Conservation (phyloP, 1,284 basidiomycete species). For the Cutaneotrichosporon spelunceum region DNA sequence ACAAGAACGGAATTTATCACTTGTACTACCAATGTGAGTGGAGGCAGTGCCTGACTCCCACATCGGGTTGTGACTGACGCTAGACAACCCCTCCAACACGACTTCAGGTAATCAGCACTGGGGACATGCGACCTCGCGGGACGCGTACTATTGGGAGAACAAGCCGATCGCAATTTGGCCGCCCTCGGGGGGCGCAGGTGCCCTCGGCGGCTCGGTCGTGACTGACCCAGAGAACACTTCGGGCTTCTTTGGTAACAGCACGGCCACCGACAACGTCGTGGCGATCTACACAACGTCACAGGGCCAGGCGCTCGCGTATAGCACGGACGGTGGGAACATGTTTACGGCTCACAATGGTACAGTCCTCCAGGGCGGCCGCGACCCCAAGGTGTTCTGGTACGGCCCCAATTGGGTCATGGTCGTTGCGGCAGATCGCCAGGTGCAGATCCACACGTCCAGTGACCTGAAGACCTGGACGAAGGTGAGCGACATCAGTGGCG, state of each 20-base stretch:
- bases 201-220: slow-evolving; percentile 52
- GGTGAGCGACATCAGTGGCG: slow-evolving; percentile 45
- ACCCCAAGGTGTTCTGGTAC: slow-evolving; percentile 53
- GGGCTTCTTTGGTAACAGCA: slow-evolving; percentile 35
- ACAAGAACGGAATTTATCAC: slow-evolving; percentile 51
- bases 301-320: slow-evolving; percentile 27
- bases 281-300: slow-evolving; percentile 49
- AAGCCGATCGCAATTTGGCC: slow-evolving; percentile 48
- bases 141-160: slow-evolving; percentile 53
- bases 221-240: slow-evolving; percentile 53
- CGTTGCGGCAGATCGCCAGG: slow-evolving; percentile 43
- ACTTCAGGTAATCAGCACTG: slow-evolving; percentile 54
- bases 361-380: slow-evolving; percentile 45
- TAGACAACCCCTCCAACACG: slow-evolving; percentile 47
- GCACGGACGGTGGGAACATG: slow-evolving; percentile 50
- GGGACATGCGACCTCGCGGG: slow-evolving; percentile 53
- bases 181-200: slow-evolving; percentile 32
- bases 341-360: slow-evolving; percentile 44
- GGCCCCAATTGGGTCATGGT: slow-evolving; percentile 52
- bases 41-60: too few relatives aligned
- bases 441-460: slow-evolving; percentile 50
- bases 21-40: slow-evolving; percentile 52
- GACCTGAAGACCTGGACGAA: slow-evolving; percentile 51
- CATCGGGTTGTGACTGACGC: slow-evolving; percentile 14
- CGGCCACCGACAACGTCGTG: slow-evolving; percentile 48